Base-by-base conservation (phyloP, 768 basidiomycete species). In the Mycena chlorophos region DNA sequence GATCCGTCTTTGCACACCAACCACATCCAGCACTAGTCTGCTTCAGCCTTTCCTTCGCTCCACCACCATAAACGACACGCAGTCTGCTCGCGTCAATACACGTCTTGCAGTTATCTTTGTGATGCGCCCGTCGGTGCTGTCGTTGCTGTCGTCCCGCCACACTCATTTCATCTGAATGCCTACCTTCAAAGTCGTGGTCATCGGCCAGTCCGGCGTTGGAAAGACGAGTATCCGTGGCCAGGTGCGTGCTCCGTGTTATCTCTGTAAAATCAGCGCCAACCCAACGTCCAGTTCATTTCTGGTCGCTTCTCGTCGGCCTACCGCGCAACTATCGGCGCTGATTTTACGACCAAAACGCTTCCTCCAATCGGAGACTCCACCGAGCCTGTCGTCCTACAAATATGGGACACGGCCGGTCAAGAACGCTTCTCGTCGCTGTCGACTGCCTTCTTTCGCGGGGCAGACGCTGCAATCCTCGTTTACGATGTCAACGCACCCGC, bases 341-440 rank as follows among this genome's bases (percentile, higher is more conserved):
- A 94, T 71, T 94, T 94, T 55, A 89, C 92, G 48, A 80, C 85
- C 0, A 92, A 91, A 68, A 83, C 81, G 0, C 64, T 93, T 12
- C 81, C 84, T 0, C 83, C 85, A 39, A 77, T 64, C 3, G 72
- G 75, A 16, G 74, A 78, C 38, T 80, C 75, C 5, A 45, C 28
- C 2, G 80, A 89, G 61, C 69, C 74, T 1, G 78, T 93, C 2
- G 20, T 28, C 30, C 54, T 55, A 20, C 61, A 91, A 87, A 55
- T 61, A 13, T 61, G 60, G 56, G 91, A 93, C 65, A 92, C 89
- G 0, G 89, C 90, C 1, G 91, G 92, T 2, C 92, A 94, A 68
- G 91, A 94, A 64, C 83, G 92, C 4, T 94, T 94, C 73, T 90
- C 90, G 1, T 86, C 81, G 37, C 78, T 94, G 17, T 90, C 91